These are phyloP conservation scores for Ophiostoma montium DNA, from an alignment of 2,329 filamentous ascomycete species.

Conservation along the genomic window DNA sequence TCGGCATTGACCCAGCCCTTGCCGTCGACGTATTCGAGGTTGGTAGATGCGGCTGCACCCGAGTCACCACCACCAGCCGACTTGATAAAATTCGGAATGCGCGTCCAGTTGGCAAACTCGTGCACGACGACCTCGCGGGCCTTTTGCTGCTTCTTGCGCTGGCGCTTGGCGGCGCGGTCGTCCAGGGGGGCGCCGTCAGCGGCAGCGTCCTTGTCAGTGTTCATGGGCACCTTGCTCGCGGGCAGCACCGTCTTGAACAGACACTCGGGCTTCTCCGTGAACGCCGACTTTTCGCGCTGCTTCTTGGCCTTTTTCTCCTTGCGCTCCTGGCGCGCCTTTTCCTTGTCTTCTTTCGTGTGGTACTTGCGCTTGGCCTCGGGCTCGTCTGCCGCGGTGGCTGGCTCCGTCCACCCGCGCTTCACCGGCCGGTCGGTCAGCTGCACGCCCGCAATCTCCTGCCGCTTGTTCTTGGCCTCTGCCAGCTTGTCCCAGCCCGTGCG, in stretches of 20 bases:
- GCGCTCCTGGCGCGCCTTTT: conserved; percentile 24
- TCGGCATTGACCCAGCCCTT: conserved; percentile 77
- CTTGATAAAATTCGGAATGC: conserved; percentile 71
- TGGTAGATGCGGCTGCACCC: conserved; percentile 22
- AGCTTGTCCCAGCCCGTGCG: conserved; percentile 14
- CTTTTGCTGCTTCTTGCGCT: conserved; percentile 32
- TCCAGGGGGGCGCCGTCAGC: conserved; percentile 9
- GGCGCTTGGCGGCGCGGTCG: conserved; percentile 30
- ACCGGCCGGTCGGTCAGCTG: conserved; percentile 64
- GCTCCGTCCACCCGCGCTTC: conserved; percentile 79
- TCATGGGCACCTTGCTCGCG: conserved; percentile 26
- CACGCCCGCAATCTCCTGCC: conserved; percentile 44
- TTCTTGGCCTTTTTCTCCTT: conserved; percentile 32
- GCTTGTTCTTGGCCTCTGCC: conserved; percentile 14
- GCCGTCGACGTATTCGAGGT: conserved; percentile 59
- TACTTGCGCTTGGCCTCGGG: conserved; percentile 21
- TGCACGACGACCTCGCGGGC: conserved; percentile 54
- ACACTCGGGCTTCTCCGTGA: conserved; percentile 66
- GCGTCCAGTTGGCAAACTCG: conserved; percentile 77
- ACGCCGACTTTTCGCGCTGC: conserved; percentile 56
- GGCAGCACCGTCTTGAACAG: conserved; percentile 70
- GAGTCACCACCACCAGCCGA: no score
- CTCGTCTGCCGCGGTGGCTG: conserved; percentile 16
- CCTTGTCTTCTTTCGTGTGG: conserved; percentile 13
- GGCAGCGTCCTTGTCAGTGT: background rate